Evolutionary conservation across 306 rosid species (phyloP).

Genomic region (Rosa rugosa): DNA sequence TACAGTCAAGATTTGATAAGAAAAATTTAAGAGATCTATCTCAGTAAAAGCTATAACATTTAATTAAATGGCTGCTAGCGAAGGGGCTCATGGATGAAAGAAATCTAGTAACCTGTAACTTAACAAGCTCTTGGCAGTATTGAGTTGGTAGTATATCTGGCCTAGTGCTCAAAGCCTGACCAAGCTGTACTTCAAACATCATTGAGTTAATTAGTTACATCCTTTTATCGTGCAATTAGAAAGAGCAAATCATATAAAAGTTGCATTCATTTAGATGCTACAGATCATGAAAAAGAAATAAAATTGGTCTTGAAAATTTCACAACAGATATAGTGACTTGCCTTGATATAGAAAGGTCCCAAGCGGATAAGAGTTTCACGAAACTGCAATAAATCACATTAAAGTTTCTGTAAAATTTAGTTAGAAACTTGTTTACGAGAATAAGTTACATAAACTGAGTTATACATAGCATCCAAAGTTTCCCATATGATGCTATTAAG

Average conservation of each 20-base stretch:
- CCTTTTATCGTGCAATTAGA: slow-evolving; percentile 3
- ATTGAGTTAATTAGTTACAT: slow-evolving; percentile 13
- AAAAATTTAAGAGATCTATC: background rate
- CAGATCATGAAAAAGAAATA: background rate
- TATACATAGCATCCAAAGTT: background rate
- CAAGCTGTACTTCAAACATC: slow-evolving; percentile 69
- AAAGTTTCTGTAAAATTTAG: slow-evolving; percentile 38
- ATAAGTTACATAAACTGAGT: background rate
- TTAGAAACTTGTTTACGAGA: slow-evolving; percentile 3
- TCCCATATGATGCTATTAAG: background rate
- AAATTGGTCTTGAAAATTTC: slow-evolving; percentile 19
- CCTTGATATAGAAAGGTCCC: slow-evolving; percentile 99
- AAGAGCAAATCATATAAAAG: background rate
- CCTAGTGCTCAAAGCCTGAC: slow-evolving; percentile 97
- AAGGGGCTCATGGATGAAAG: slow-evolving; percentile 27
- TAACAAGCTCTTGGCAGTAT: slow-evolving; percentile 88
- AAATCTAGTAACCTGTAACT: slow-evolving; percentile 67
- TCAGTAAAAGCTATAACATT: background rate
- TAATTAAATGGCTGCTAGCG: slow-evolving; percentile 5
- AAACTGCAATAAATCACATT: slow-evolving; percentile 69
- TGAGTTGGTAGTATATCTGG: slow-evolving; percentile 79
- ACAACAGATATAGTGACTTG: slow-evolving; percentile 38
- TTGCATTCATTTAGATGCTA: slow-evolving; percentile 5
- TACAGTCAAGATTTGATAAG: slow-evolving; percentile 7
- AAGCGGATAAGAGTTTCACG: slow-evolving; percentile 85